phyloP scores from a whole-genome alignment of 179 eudicot genomes.

The Actinidia chinensis region DNA sequence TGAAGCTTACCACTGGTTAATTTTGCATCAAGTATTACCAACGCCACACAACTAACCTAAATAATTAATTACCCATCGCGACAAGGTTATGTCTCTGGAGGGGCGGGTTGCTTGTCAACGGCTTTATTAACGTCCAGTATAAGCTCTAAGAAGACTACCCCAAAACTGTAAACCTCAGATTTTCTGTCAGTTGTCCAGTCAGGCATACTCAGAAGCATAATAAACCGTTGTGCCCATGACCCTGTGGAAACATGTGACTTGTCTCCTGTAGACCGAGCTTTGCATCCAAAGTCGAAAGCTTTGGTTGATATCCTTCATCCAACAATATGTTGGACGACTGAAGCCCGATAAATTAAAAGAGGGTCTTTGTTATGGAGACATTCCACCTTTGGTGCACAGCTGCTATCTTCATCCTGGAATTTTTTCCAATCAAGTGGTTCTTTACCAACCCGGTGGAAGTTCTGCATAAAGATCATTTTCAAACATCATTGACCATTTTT shows the following conservation, averaged over 20 bases:
- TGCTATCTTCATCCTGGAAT: conserved; percentile 30
- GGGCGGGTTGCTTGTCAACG: conserved; percentile 63
- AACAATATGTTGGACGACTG: conserved; percentile 29
- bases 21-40: not conserved
- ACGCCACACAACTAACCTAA: not conserved
- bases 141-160: conserved; percentile 74
- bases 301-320: conserved; percentile 23
- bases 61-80: conserved; percentile 40
- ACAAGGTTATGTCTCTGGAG: conserved; percentile 62
- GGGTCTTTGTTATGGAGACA: conserved; percentile 32
- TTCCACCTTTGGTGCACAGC: conserved; percentile 32
- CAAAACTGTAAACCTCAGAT: conserved; percentile 75
- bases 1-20: not conserved
- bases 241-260: conserved; percentile 32
- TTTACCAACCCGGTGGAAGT: conserved; percentile 27
- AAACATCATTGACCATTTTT: not conserved
- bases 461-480: conserved; percentile 16
- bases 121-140: conserved; percentile 72
- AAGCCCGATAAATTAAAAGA: conserved; percentile 29
- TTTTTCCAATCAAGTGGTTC: conserved; percentile 27
- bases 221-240: conserved; percentile 32
- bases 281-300: conserved; percentile 31
- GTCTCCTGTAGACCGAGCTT: conserved; percentile 32
- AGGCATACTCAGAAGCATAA: conserved; percentile 32
- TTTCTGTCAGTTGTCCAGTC: conserved; percentile 60